Evolutionary conservation across 306 rosid genomes (phyloP), one percentile per base, ranked within the genome.

Genomic region (Prunus dulcis): DNA sequence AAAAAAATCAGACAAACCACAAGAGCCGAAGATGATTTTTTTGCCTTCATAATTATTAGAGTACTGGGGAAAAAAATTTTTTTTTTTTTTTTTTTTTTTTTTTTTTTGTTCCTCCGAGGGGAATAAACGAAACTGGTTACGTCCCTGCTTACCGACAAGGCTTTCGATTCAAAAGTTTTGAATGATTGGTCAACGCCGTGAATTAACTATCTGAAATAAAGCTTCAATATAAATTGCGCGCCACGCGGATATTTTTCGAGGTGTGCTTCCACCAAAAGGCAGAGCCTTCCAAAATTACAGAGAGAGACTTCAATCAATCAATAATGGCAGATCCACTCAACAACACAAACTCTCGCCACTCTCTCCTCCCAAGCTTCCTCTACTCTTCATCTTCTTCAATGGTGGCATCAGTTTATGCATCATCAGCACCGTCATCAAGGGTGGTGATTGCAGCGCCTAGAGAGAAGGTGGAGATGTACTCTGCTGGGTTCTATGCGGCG

Each of bases 341-440:
- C 18, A 1, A 5, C 22, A 68, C 78, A 1, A 81, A 82, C 49
- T 70, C 83, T 67, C 78, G 82, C 25, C 51, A 69, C 4, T 78
- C 91, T 74, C 89, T 88, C 52, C n/a, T 92, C 57, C 93, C 93
- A 6, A 82, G 71, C 64, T 88, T 80, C 79, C 81, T 93, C 0
- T 90, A 93, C 78, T 72, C 91, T 53, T 56, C 83, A 22, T 75
- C 87, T 20, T 64, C 86, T 62, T 68, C 77, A 14, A 9, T 15
- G 47, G 56, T n/a, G 2, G 38, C 61, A 72, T 45, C 74, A 64
- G 12, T 56, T 34, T 5, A 34, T 34, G 38, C 79, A 27, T 41
- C 80, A 0, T 32, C 71, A 3, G 11, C 85, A 19, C 20, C 71
- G 11, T 49, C 53, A 3, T 17, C n/a, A 60, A 70, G 52, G 28